A percentile compares a stretch with the other conserved stretches of the same genome.
These are phyloP conservation scores for Davidsoniella virescens DNA, from an alignment of 2,329 filamentous ascomycete species.

Conservation along the genomic window DNA sequence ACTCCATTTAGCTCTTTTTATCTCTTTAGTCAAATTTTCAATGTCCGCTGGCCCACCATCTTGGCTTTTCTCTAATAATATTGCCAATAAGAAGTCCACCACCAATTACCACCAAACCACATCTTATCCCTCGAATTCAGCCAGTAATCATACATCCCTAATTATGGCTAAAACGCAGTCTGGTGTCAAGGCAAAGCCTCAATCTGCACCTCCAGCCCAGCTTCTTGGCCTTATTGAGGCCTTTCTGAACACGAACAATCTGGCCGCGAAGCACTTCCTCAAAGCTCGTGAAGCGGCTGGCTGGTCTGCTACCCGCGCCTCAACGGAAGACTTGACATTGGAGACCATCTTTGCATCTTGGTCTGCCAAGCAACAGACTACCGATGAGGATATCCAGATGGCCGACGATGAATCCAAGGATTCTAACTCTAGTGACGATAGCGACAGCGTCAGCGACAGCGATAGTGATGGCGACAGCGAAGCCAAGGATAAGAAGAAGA, in stretches of 20 bases:
- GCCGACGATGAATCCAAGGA: constrained; percentile 10
- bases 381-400: constrained; percentile 15
- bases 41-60: constrained; percentile 19
- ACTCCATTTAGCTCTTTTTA: too few species aligned
- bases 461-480: constrained; percentile 8
- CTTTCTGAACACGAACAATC: constrained; percentile 52
- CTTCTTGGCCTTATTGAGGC: constrained; percentile 49
- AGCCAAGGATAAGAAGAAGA: constrained; percentile 17
- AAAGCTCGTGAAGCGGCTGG: constrained; percentile 43
- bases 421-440: constrained; percentile 9
- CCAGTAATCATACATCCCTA: not conserved
- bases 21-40: not conserved
- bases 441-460: constrained; percentile 15
- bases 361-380: constrained; percentile 21
- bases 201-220: constrained; percentile 34
- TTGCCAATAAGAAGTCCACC: constrained; percentile 16
- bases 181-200: constrained; percentile 15
- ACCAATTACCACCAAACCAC: too few species aligned
- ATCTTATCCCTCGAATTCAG: constrained; percentile 6
- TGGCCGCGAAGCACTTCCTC: constrained; percentile 46
- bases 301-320: constrained; percentile 23
- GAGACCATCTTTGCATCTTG: constrained; percentile 35
- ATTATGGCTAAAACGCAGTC: constrained; percentile 23
- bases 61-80: constrained; percentile 30
- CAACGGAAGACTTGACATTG: constrained; percentile 22